A percentile compares a stretch with the other conserved stretches of the same genome.
These are phyloP conservation scores for Boletus holoroseus DNA, from an alignment of 1,284 basidiomycete genomes.

Conservation along the genomic window DNA sequence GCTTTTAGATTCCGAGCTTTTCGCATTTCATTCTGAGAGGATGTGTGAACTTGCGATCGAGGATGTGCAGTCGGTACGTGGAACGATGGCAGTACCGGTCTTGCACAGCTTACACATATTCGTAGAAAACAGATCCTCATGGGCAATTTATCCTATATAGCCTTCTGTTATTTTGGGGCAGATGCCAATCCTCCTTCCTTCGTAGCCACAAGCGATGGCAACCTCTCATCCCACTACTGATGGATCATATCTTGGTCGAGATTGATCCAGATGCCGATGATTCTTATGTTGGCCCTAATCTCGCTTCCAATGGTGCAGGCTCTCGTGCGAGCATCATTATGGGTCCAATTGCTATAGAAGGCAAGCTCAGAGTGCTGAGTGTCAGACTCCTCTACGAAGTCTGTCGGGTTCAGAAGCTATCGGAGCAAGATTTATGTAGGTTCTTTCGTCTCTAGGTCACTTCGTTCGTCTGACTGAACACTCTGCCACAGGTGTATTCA, in stretches of 20 bases:
- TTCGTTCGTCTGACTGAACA: constrained; percentile 4
- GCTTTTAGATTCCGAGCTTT: constrained; percentile 78
- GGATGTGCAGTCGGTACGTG: constrained; percentile 62
- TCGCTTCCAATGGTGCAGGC: constrained; percentile 33
- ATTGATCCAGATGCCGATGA: constrained; percentile 65
- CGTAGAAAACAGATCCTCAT: constrained; percentile 84
- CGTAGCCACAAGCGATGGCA: constrained; percentile 79
- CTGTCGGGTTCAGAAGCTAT: constrained; percentile 82
- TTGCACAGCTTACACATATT: constrained; percentile 4
- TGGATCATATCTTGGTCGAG: constrained; percentile 71
- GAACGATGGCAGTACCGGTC: neutral
- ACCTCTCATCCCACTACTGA: constrained; percentile 73
- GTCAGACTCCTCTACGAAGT: constrained; percentile 84
- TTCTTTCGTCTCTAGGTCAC: constrained; percentile 13
- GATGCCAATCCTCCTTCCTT: constrained; percentile 63
- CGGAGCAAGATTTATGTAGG: constrained; percentile 69
- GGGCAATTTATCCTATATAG: constrained; percentile 76
- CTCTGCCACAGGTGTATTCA: constrained; percentile 59
- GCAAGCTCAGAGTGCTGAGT: constrained; percentile 66
- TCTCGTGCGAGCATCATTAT: constrained; percentile 37
- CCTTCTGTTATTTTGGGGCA: constrained; percentile 72
- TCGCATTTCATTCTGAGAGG: constrained; percentile 80
- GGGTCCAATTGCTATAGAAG: constrained; percentile 70
- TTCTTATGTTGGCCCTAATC: constrained; percentile 43
- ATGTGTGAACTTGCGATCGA: constrained; percentile 77